These are phyloP conservation scores for Coniochaeta hoffmannii DNA, from an alignment of 2,329 filamentous ascomycete genomes.

Conservation along the genomic window DNA sequence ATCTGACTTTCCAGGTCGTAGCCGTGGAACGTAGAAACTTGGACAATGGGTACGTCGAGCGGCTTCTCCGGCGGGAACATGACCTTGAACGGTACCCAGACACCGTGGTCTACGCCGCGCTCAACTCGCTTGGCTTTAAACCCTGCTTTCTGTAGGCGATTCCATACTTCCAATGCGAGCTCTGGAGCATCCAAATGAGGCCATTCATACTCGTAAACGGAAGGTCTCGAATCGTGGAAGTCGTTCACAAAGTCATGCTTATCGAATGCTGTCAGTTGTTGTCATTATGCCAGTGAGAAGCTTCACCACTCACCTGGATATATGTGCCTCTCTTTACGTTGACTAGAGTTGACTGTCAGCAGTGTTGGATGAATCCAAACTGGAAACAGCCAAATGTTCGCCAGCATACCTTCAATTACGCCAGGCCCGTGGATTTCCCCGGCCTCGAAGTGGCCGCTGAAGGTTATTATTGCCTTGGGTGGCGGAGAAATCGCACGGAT, in stretches of 20 bases:
- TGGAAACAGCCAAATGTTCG: not conserved
- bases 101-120: constrained; percentile 14
- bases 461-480: constrained; percentile 15
- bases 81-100: constrained; percentile 16
- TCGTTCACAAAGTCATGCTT: constrained; percentile 17
- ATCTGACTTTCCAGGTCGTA: constrained; percentile 15
- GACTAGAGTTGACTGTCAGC: constrained; percentile 6
- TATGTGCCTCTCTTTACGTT: constrained; percentile 15
- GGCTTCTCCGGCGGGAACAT: constrained; percentile 15
- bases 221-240: constrained; percentile 15
- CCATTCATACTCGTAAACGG: constrained; percentile 16
- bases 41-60: constrained; percentile 14
- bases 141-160: constrained; percentile 10
- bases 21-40: constrained; percentile 15
- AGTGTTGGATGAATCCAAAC: not conserved
- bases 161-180: constrained; percentile 12
- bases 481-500: constrained; percentile 12
- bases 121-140: constrained; percentile 15
- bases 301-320: constrained; percentile 11
- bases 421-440: constrained; percentile 15
- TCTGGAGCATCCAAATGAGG: constrained; percentile 13
- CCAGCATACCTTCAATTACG: constrained; percentile 12
- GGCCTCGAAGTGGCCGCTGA: constrained; percentile 16
- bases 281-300: not conserved
- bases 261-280: not conserved